Conservation (phyloP, 192 early-diverging fungal genomes). For the Entomortierella lignicola region DNA sequence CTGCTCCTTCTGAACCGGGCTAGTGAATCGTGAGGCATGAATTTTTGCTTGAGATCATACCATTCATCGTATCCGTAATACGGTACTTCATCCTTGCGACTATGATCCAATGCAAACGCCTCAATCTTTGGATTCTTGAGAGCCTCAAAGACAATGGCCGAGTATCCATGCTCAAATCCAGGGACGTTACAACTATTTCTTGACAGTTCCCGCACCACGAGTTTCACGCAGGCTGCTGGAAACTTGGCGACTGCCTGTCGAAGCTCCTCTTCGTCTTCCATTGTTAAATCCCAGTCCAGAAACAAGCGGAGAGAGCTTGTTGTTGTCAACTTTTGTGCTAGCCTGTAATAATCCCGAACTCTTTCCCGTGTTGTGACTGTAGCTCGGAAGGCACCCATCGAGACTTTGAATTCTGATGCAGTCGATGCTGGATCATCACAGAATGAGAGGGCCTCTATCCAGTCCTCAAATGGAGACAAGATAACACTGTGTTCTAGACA, state of each 20-base stretch:
- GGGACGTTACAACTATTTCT: not conserved
- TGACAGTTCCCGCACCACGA: slow-evolving; percentile 1
- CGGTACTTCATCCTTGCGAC: not conserved
- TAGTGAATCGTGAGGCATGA: not conserved
- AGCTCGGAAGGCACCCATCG: slow-evolving; percentile 14
- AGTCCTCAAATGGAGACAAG: slow-evolving; percentile 8
- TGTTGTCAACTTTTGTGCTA: slow-evolving; percentile 25
- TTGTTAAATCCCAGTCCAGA: slow-evolving; percentile 39
- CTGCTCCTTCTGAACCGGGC: slow-evolving; percentile 11
- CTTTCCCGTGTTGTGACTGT: slow-evolving; percentile 13
- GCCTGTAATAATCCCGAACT: slow-evolving; percentile 9
- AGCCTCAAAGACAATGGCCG: slow-evolving; percentile 11
- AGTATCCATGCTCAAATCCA: slow-evolving; percentile 20
- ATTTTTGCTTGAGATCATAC: not conserved
- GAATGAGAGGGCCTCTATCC: slow-evolving; percentile 10
- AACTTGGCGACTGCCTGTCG: slow-evolving; percentile 10
- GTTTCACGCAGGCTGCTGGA: slow-evolving; percentile 10
- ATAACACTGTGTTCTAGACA: slow-evolving; percentile 15
- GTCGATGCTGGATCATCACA: slow-evolving; percentile 12
- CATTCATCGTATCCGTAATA: slow-evolving; percentile 7
- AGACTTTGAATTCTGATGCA: slow-evolving; percentile 5
- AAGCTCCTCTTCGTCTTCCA: slow-evolving; percentile 29
- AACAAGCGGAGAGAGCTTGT: slow-evolving; percentile 13
- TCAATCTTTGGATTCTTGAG: slow-evolving; percentile 29
- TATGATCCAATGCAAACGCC: slow-evolving; percentile 21